Conservation (phyloP, 257 asterid genomes). For the Petrea volubilis region DNA sequence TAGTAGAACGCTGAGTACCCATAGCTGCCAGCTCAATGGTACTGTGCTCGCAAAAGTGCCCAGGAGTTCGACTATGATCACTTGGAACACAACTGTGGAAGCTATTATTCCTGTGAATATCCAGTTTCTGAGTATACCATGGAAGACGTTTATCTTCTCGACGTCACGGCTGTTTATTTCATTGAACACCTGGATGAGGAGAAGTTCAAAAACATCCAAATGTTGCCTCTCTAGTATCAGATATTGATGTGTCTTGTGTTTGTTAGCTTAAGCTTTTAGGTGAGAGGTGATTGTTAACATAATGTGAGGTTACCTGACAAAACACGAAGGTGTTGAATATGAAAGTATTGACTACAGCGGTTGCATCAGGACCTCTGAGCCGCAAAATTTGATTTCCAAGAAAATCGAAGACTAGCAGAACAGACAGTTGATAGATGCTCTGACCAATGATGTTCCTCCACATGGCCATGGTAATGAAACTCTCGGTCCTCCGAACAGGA, state of each 20-base stretch:
- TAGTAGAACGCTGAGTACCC: constrained; percentile 63
- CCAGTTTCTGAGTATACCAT: constrained; percentile 69
- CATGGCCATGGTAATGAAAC: constrained; percentile 83
- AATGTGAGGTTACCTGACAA: constrained; percentile 89
- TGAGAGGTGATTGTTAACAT: no score
- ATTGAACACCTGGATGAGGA: constrained; percentile 83
- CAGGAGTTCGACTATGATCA: constrained; percentile 80
- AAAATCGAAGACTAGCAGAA: constrained; percentile 77
- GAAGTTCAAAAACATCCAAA: no score
- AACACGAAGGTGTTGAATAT: constrained; percentile 96
- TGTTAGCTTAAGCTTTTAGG: no score
- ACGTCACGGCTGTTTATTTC: constrained; percentile 97
- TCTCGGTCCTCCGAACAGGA: constrained; percentile 67
- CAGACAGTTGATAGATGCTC: constrained; percentile 74
- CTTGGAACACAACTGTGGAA: constrained; percentile 76
- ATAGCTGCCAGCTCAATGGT: constrained; percentile 78
- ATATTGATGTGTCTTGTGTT: no score
- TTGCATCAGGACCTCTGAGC: constrained; percentile 68
- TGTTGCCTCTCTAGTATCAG: no score
- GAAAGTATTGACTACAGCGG: constrained; percentile 68
- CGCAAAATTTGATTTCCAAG: constrained; percentile 64
- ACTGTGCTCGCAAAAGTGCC: constrained; percentile 94
- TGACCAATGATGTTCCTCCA: constrained; percentile 97
- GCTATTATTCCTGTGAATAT: constrained; percentile 63
- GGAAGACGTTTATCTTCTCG: constrained; percentile 83